These are phyloP conservation scores for Lasiodiplodia gonubiensis DNA, from an alignment of 2,329 filamentous ascomycete species.

Conservation along the genomic window DNA sequence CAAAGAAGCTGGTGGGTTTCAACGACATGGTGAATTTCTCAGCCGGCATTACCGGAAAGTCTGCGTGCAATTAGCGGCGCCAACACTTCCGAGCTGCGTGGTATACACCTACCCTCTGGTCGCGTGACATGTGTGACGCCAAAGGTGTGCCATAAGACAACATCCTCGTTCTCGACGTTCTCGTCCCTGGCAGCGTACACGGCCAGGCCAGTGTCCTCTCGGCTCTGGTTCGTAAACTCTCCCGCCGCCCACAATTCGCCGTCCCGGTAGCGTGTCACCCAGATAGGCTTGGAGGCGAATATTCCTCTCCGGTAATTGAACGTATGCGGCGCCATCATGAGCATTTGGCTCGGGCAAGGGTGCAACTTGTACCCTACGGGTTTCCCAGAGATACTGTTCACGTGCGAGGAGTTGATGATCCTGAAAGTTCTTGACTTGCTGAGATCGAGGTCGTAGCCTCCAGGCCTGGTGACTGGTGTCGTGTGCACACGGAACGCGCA, in stretches of 20 bases:
- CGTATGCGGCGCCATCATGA: conserved; percentile 53
- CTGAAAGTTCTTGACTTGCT: conserved; percentile 61
- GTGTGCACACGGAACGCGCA: conserved; percentile 65
- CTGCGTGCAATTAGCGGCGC: too few relatives aligned
- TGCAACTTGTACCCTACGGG: conserved; percentile 57
- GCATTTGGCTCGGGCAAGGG: conserved; percentile 55
- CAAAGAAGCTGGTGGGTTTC: conserved; percentile 61
- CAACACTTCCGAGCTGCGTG: too few relatives aligned
- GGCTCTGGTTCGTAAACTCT: conserved; percentile 54
- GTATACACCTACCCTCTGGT: conserved; percentile 31
- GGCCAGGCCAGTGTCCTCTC: conserved; percentile 51
- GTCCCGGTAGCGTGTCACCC: conserved; percentile 60
- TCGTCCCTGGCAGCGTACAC: conserved; percentile 53
- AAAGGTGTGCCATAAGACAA: conserved; percentile 59
- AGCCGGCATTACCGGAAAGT: conserved; percentile 51
- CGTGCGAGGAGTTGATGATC: conserved; percentile 55
- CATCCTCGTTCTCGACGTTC: conserved; percentile 51
- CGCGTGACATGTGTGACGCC: conserved; percentile 59
- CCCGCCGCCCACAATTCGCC: conserved; percentile 59
- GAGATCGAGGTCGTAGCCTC: conserved; percentile 60
- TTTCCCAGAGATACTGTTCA: conserved; percentile 53
- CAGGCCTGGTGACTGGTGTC: conserved; percentile 52
- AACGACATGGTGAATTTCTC: conserved; percentile 56
- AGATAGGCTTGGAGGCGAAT: conserved; percentile 60
- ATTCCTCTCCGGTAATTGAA: conserved; percentile 54